Conservation (phyloP, 2,329 filamentous ascomycete genomes). For the Epicoccum sorghinum region DNA sequence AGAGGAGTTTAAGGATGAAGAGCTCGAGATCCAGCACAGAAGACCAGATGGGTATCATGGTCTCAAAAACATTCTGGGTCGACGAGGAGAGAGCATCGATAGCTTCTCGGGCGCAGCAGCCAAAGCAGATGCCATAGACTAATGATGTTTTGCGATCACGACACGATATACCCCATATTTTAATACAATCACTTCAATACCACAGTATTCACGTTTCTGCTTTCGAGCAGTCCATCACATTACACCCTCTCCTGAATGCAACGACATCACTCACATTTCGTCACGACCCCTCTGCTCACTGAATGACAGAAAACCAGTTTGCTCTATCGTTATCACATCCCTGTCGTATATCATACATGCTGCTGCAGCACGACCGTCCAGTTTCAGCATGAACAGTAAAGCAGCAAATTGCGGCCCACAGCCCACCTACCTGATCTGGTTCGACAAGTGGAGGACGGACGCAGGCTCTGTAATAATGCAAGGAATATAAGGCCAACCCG, state of each 20-base stretch:
- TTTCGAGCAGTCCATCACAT: too few species aligned
- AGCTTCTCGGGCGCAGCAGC: constrained; percentile 8
- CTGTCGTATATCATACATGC: constrained; percentile 2
- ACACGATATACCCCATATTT: constrained; percentile 14
- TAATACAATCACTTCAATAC: not conserved
- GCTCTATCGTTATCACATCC: not conserved
- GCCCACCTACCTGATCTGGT: constrained; percentile 11
- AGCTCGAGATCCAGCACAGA: constrained; percentile 26
- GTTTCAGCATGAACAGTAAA: not conserved
- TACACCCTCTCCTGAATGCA: too few species aligned
- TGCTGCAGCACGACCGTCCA: not conserved
- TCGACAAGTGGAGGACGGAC: not conserved
- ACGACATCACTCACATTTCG: not conserved
- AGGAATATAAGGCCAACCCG: not conserved
- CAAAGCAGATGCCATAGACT: not conserved
- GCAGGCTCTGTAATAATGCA: not conserved
- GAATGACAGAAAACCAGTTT: not conserved
- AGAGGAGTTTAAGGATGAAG: constrained; percentile 30
- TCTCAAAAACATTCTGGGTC: constrained; percentile 39
- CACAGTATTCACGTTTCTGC: too few species aligned
- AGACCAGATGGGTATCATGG: constrained; percentile 38
- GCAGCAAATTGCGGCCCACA: constrained; percentile 7
- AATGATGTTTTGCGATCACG: constrained; percentile 1
- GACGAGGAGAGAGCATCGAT: constrained; percentile 33
- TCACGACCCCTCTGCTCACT: not conserved